Evolutionary conservation across 1,139 yeast genomes (phyloP).

Genomic region (Hyphopichia buzzinii): DNA sequence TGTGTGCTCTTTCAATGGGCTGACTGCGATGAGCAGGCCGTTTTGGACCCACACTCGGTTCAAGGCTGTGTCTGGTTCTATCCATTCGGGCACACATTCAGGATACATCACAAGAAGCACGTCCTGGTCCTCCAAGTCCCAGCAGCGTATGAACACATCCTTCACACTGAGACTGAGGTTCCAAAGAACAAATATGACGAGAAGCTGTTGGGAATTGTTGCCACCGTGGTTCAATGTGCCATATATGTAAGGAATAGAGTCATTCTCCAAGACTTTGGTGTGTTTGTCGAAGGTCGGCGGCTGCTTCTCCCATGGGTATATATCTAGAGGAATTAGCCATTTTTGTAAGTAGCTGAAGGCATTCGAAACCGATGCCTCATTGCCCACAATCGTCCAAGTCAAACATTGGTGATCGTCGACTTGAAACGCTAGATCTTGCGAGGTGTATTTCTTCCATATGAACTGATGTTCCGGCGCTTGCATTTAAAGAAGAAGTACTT

Average conservation of each 20-base stretch:
- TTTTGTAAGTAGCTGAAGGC: background rate
- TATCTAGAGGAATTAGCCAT: background rate
- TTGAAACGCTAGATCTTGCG: background rate
- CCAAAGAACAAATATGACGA: slow-evolving; percentile 39
- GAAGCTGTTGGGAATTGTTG: slow-evolving; percentile 44
- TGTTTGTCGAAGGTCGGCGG: background rate
- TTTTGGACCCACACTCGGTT: slow-evolving; percentile 47
- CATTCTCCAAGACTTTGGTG: background rate
- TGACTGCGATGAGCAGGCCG: slow-evolving; percentile 28
- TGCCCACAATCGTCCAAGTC: background rate
- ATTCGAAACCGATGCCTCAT: background rate
- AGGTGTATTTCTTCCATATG: background rate
- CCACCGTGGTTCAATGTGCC: slow-evolving; percentile 47
- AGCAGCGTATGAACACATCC: slow-evolving; percentile 44
- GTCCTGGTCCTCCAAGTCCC: slow-evolving; percentile 55
- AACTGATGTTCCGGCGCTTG: background rate
- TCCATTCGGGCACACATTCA: slow-evolving; percentile 43
- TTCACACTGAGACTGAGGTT: slow-evolving; percentile 24
- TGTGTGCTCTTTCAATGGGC: slow-evolving; percentile 9
- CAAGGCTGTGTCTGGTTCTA: slow-evolving; percentile 35
- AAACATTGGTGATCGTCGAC: background rate
- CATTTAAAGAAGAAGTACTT: too few relatives aligned
- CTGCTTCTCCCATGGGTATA: background rate
- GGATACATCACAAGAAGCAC: slow-evolving; percentile 50
- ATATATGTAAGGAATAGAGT: slow-evolving; percentile 27